A percentile compares a stretch with the other conserved stretches of the same genome.
Conservation (phyloP, 257 asterid species). For the Nicotiana obtusifolia region DNA sequence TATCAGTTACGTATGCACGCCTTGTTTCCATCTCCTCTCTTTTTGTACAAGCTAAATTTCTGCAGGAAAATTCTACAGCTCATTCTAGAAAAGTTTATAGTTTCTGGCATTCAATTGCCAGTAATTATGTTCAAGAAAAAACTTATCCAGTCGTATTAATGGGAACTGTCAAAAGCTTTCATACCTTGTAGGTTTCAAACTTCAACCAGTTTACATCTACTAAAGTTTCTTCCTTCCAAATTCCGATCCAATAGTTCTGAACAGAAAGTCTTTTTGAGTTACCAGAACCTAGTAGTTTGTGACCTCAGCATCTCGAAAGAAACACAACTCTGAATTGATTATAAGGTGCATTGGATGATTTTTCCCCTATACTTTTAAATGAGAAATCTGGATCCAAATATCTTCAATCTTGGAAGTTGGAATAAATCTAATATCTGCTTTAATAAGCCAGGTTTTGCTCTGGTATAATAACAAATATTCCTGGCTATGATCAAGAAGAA, state of each 20-base stretch:
- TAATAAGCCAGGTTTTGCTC: background rate
- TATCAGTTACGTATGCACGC: background rate
- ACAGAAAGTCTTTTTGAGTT: background rate
- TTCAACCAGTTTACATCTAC: background rate
- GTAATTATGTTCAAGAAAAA: background rate
- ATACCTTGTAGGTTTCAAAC: background rate
- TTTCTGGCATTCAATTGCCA: background rate
- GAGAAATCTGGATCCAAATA: background rate
- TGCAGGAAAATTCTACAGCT: background rate
- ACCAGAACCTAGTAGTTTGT: background rate
- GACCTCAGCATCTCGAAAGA: background rate
- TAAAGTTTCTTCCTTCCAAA: background rate
- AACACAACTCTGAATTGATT: background rate
- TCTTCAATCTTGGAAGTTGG: background rate
- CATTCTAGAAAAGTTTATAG: background rate
- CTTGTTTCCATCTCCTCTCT: background rate
- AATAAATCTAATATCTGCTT: background rate
- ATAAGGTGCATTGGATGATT: slow-evolving; percentile 3
- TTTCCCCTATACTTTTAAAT: background rate
- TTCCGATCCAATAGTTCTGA: background rate
- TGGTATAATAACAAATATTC: background rate
- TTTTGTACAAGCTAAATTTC: background rate
- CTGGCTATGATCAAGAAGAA: background rate
- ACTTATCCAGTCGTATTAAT: background rate
- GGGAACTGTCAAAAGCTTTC: background rate